Percentiles rank a stretch among this genome's conserved stretches.
phyloP scores from a whole-genome alignment of 2,329 filamentous ascomycete species.

The Aquanectria penicillioides region DNA sequence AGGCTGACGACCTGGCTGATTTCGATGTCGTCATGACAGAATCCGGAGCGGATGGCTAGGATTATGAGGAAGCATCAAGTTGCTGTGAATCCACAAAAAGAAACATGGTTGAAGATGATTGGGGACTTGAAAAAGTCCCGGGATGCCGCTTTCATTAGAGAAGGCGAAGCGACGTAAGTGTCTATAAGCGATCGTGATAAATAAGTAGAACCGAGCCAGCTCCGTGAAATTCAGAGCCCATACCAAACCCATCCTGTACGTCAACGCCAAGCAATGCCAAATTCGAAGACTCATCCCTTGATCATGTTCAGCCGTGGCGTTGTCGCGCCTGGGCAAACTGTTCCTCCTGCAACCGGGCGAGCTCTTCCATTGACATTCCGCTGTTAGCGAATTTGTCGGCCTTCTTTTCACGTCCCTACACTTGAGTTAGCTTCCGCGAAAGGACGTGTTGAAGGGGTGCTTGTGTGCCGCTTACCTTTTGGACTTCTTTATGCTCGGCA shows the following conservation, averaged over 20 bases:
- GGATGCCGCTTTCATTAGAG: not conserved
- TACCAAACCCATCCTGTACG: slow-evolving; percentile 25
- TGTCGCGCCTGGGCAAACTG: slow-evolving; percentile 80
- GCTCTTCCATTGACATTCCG: slow-evolving; percentile 89
- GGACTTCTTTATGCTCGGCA: slow-evolving; percentile 88
- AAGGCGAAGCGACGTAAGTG: slow-evolving; percentile 3
- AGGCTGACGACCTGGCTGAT: too few species aligned
- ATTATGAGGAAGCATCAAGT: too few species aligned
- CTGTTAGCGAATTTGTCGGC: slow-evolving; percentile 97
- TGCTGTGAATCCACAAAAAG: too few species aligned
- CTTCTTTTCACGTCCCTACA: slow-evolving; percentile 92
- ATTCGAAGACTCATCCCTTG: slow-evolving; percentile 34
- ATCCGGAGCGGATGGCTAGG: too few species aligned
- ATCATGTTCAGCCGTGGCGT: slow-evolving; percentile 44
- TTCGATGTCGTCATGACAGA: too few species aligned
- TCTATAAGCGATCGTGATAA: slow-evolving; percentile 41
- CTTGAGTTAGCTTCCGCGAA: slow-evolving; percentile 59
- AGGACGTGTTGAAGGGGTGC: slow-evolving; percentile 33
- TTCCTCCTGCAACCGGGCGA: slow-evolving; percentile 89
- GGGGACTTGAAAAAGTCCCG: not conserved
- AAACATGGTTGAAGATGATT: too few species aligned
- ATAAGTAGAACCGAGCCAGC: slow-evolving; percentile 24
- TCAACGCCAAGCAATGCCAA: slow-evolving; percentile 51
- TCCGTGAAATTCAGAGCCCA: slow-evolving; percentile 26
- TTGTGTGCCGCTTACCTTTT: slow-evolving; percentile 74